phyloP scores from a whole-genome alignment of 1,139 yeast species.

The Wickerhamomyces sp. region DNA sequence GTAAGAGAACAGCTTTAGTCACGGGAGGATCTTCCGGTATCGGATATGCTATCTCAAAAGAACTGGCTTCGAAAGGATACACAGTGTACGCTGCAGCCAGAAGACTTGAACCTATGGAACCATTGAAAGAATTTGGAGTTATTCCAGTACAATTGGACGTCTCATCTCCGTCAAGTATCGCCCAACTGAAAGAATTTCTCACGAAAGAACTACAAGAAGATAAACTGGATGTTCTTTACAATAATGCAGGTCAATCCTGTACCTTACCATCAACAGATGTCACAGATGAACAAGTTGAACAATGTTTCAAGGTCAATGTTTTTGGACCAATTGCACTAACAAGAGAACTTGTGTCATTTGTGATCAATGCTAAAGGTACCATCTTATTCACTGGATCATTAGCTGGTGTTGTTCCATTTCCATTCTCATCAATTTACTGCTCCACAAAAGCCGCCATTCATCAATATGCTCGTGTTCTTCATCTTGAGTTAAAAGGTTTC shows the following conservation, averaged over 20 bases:
- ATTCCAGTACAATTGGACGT: constrained; percentile 48
- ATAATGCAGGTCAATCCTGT: constrained; percentile 69
- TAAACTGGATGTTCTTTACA: constrained; percentile 54
- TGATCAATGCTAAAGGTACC: constrained; percentile 66
- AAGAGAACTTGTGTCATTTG: constrained; percentile 50
- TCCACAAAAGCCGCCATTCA: constrained; percentile 76
- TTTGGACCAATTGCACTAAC: constrained; percentile 46
- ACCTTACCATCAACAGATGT: constrained; percentile 69
- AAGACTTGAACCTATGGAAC: constrained; percentile 57
- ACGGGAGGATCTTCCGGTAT: constrained; percentile 86
- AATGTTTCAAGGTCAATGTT: constrained; percentile 64
- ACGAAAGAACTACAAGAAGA: constrained; percentile 34
- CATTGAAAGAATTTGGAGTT: constrained; percentile 35
- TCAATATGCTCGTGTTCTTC: constrained; percentile 57
- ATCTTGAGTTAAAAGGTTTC: constrained; percentile 67
- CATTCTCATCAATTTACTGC: constrained; percentile 65
- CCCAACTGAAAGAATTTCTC: constrained; percentile 38
- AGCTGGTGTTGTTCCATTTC: constrained; percentile 64
- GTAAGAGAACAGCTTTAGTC: constrained; percentile 27
- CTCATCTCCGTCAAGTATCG: constrained; percentile 42
- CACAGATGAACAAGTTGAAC: constrained; percentile 47
- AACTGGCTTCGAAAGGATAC: constrained; percentile 58
- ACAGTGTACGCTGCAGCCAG: constrained; percentile 73
- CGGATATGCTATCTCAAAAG: constrained; percentile 62
- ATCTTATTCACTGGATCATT: constrained; percentile 74